These are phyloP conservation scores for Suillus luteus DNA, from an alignment of 768 basidiomycete genomes.

Conservation along the genomic window DNA sequence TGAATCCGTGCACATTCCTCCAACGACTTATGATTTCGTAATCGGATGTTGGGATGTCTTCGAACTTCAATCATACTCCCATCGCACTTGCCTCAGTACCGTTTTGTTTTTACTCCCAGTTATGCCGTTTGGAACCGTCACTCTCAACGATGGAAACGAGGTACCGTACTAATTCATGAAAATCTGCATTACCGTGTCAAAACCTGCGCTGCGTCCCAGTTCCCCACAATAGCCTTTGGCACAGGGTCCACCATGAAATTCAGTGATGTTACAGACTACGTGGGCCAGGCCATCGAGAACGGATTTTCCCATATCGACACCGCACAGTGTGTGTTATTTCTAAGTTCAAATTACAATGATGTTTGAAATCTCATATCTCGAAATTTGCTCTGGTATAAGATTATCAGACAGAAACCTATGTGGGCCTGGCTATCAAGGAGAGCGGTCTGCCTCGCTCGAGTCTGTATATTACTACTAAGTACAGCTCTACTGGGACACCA, in stretches of 20 bases:
- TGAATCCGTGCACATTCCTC: too few species aligned
- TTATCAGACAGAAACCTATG: constrained; percentile 38
- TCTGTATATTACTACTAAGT: constrained; percentile 62
- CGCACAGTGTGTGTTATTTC: constrained; percentile 46
- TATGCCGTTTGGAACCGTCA: constrained; percentile 44
- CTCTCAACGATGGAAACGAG: constrained; percentile 45
- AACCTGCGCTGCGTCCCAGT: constrained; percentile 33
- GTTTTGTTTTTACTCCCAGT: not conserved
- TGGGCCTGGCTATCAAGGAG: constrained; percentile 45
- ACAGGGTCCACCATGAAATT: constrained; percentile 46
- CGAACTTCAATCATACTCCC: not conserved
- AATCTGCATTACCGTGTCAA: not conserved
- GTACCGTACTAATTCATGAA: constrained; percentile 20
- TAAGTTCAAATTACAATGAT: not conserved
- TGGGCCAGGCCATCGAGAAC: constrained; percentile 56
- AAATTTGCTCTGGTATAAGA: not conserved
- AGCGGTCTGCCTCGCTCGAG: constrained; percentile 47
- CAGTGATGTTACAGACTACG: constrained; percentile 53
- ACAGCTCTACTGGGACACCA: constrained; percentile 37
- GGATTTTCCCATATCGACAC: constrained; percentile 70
- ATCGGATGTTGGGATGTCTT: not conserved
- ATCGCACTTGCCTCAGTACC: not conserved
- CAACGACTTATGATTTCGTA: too few species aligned
- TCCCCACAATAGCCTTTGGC: constrained; percentile 65
- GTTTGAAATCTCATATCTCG: constrained; percentile 6